phyloP scores from a whole-genome alignment of 768 basidiomycete species.

The Calocybe indica region DNA sequence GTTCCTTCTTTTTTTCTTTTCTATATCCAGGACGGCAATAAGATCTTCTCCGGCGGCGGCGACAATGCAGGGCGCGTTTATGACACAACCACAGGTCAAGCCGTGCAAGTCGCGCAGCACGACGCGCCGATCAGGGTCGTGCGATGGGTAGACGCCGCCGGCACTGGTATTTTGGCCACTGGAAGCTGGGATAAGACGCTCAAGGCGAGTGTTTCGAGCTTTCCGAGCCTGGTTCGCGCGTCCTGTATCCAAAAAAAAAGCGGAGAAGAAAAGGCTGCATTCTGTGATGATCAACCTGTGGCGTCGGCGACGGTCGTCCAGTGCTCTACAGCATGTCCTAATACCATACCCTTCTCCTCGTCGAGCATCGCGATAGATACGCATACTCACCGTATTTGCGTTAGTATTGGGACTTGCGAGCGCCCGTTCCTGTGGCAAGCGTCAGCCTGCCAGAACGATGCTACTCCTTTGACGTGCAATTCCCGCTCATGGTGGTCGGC shows the following conservation, averaged over 20 bases:
- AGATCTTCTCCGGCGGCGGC: constrained; percentile 87
- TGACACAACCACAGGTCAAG: constrained; percentile 81
- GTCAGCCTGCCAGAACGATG: constrained; percentile 84
- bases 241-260: too few relatives aligned
- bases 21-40: constrained; percentile 71
- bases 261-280: too few relatives aligned
- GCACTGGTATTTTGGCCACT: constrained; percentile 75
- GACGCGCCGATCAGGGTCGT: constrained; percentile 85
- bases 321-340: too few relatives aligned
- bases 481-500: constrained; percentile 83
- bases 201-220: constrained; percentile 49
- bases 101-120: constrained; percentile 82
- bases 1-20: background rate
- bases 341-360: background rate
- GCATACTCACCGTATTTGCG: background rate
- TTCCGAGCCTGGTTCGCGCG: too few relatives aligned
- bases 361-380: background rate
- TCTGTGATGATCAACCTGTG: too few relatives aligned
- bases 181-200: constrained; percentile 98
- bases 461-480: constrained; percentile 79
- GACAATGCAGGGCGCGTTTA: constrained; percentile 93
- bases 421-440: constrained; percentile 64
- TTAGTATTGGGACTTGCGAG: constrained; percentile 91
- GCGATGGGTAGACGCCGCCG: constrained; percentile 75
- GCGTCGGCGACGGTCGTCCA: too few relatives aligned